phyloP scores from a whole-genome alignment of 331 rosid species.

The Acacia concinna region DNA sequence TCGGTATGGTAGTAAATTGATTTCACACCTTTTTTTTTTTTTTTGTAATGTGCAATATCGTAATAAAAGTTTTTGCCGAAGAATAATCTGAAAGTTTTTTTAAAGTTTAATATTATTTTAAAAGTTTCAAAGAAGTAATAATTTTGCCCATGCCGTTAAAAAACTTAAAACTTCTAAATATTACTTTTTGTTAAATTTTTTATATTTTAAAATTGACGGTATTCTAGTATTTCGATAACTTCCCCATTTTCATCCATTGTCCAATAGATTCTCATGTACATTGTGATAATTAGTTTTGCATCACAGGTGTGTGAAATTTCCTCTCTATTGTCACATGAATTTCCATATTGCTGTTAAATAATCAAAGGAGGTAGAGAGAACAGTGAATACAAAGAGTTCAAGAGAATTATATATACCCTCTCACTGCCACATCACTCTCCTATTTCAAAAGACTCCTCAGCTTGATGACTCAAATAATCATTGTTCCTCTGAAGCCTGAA shows the following conservation, averaged over 20 bases:
- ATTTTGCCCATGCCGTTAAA: no score
- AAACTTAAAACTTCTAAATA: neutral
- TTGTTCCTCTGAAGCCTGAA: slow-evolving; percentile 20
- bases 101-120: no score
- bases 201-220: neutral
- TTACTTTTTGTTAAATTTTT: neutral
- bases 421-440: neutral
- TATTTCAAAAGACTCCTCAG: neutral
- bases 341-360: neutral
- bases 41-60: no score
- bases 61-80: no score
- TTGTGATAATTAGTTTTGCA: slow-evolving; percentile 81
- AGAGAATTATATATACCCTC: neutral
- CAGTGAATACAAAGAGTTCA: neutral
- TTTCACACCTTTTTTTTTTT: no score
- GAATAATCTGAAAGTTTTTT: no score
- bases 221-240: slow-evolving; percentile 28
- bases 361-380: neutral
- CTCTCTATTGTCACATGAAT: neutral
- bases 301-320: slow-evolving; percentile 50
- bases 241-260: slow-evolving; percentile 35
- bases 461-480: neutral
- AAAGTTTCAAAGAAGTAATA: no score
- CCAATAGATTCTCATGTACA: slow-evolving; percentile 66
- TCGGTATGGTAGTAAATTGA: no score